A percentile compares a stretch with the other conserved stretches of the same genome.
phyloP scores from a whole-genome alignment of 1,284 basidiomycete species.

The Paramarasmius palmivorus region DNA sequence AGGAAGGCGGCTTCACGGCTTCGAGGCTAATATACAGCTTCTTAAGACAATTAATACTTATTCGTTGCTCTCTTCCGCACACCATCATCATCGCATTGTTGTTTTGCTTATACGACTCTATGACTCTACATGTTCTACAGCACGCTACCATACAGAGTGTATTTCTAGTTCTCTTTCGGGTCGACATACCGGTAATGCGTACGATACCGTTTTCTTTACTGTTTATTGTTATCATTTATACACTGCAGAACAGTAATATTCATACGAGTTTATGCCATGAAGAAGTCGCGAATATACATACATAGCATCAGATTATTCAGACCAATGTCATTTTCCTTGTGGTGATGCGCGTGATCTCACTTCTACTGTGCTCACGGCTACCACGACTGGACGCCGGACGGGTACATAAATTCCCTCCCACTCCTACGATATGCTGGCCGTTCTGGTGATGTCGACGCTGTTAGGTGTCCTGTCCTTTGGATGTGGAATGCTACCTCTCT shows the following conservation, averaged over 20 bases:
- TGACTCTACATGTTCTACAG: not conserved
- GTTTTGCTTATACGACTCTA: not conserved
- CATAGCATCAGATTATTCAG: no score
- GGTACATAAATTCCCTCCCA: not conserved
- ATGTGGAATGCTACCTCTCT: slow-evolving; percentile 75
- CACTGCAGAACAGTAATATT: not conserved
- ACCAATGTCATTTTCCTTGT: no score
- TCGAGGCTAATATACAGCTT: no score
- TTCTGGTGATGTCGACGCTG: slow-evolving; percentile 64
- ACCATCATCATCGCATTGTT: no score
- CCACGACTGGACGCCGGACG: no score
- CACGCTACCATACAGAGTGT: not conserved
- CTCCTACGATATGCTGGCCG: slow-evolving; percentile 28
- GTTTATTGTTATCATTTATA: not conserved
- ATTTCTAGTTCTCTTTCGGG: not conserved
- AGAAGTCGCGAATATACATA: no score
- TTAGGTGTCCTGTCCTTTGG: slow-evolving; percentile 75
- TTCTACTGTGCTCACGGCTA: not conserved
- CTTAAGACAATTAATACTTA: no score
- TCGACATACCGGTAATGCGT: not conserved
- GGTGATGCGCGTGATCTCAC: no score
- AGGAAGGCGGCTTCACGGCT: no score
- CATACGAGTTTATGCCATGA: not conserved
- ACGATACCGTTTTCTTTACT: not conserved
- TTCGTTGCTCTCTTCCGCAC: no score